These are phyloP conservation scores for Comarum palustre DNA, from an alignment of 306 rosid species.

Conservation along the genomic window DNA sequence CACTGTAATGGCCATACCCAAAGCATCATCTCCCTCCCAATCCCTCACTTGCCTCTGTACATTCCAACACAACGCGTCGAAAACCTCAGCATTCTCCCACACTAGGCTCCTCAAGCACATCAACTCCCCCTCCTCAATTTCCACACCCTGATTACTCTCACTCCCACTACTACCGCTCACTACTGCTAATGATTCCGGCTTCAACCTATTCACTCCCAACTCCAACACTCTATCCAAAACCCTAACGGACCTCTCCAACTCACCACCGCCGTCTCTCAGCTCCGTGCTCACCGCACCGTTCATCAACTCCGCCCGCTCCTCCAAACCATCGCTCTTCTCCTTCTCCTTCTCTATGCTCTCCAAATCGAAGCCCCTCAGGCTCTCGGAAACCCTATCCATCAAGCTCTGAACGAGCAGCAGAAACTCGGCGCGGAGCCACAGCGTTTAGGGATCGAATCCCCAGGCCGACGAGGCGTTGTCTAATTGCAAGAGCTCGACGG, in stretches of 20 bases:
- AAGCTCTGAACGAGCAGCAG: constrained; percentile 62
- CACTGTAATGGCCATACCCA: constrained; percentile 46
- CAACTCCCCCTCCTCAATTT: constrained; percentile 57
- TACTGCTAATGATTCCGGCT: constrained; percentile 27
- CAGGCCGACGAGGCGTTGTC: constrained; percentile 65
- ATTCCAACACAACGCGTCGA: constrained; percentile 70
- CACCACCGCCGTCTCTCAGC: constrained; percentile 29
- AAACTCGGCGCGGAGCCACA: constrained; percentile 80
- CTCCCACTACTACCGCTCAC: constrained; percentile 5
- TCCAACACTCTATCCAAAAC: constrained; percentile 64
- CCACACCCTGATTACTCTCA: constrained; percentile 21
- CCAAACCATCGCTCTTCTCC: constrained; percentile 29
- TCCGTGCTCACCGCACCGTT: constrained; percentile 28
- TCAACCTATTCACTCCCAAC: constrained; percentile 68
- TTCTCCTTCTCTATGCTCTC: constrained; percentile 35
- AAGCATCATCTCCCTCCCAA: constrained; percentile 48
- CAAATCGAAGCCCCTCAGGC: constrained; percentile 29
- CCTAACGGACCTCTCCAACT: constrained; percentile 36
- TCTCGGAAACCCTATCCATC: constrained; percentile 55
- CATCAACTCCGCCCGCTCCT: constrained; percentile 28
- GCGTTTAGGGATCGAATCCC: constrained; percentile 65
- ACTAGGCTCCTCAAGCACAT: constrained; percentile 53
- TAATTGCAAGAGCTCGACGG: constrained; percentile 68
- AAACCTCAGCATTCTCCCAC: constrained; percentile 56
- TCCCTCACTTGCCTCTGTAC: constrained; percentile 56